phyloP scores from a whole-genome alignment of 257 asterid species.

The Misopates orontium region DNA sequence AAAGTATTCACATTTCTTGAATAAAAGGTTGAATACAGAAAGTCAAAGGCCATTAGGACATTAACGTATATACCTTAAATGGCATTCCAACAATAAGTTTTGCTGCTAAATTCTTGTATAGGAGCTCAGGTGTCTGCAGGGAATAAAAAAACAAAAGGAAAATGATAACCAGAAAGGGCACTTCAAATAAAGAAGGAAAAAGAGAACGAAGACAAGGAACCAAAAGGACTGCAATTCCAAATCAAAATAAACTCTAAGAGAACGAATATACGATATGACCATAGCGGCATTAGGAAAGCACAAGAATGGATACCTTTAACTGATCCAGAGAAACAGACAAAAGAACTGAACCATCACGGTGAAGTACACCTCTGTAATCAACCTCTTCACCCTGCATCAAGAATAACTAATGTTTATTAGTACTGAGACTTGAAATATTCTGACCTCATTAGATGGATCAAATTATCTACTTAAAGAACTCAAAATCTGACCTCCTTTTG shows the following conservation, averaged over 20 bases:
- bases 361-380: constrained; percentile 94
- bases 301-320: constrained; percentile 60
- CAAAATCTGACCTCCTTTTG: constrained; percentile 76
- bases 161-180: constrained; percentile 14
- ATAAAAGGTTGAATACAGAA: constrained; percentile 22
- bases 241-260: background rate
- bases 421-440: constrained; percentile 22
- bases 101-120: constrained; percentile 86
- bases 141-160: constrained; percentile 12
- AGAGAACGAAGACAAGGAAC: background rate
- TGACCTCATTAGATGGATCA: constrained; percentile 2
- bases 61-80: constrained; percentile 58
- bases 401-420: constrained; percentile 17
- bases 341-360: constrained; percentile 98
- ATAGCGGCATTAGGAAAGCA: constrained; percentile 10
- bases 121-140: constrained; percentile 81
- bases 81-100: constrained; percentile 96
- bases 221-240: background rate
- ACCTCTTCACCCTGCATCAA: constrained; percentile 88
- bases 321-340: constrained; percentile 93
- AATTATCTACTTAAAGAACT: constrained; percentile 1
- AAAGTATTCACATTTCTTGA: constrained; percentile 22
- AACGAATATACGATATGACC: constrained; percentile 13
- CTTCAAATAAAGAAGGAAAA: background rate
- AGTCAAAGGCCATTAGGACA: constrained; percentile 16